Percentiles rank a stretch among this genome's conserved stretches.
Evolutionary conservation across 495 filamentous ascomycete genomes (phyloP).

Genomic region (Lasiosphaeria miniovina): DNA sequence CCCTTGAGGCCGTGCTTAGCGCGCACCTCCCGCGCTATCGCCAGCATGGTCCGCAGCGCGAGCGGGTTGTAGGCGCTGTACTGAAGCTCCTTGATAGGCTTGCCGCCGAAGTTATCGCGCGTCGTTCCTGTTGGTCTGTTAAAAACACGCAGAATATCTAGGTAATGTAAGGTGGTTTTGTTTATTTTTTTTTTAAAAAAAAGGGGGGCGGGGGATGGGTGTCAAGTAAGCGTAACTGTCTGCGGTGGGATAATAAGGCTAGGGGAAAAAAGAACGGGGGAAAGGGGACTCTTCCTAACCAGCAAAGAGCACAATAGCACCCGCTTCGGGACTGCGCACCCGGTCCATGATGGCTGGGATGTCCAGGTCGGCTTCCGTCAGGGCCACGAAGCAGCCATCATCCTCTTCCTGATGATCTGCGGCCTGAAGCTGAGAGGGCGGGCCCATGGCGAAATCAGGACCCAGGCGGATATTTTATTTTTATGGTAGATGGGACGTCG

Average conservation of each 20-base stretch:
- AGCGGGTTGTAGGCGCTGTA: conserved; percentile 81
- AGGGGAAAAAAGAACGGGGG: conserved; percentile 1
- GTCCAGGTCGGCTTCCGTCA: conserved; percentile 65
- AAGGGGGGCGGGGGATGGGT: conserved; percentile 15
- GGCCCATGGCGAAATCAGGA: not conserved
- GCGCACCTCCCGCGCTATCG: conserved; percentile 60
- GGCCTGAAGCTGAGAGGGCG: not conserved
- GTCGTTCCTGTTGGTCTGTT: conserved; percentile 63
- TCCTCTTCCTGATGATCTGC: conserved; percentile 31
- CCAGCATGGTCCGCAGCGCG: conserved; percentile 69
- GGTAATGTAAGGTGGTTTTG: not conserved
- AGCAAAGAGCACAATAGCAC: conserved; percentile 85
- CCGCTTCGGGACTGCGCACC: conserved; percentile 76
- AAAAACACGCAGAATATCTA: not conserved
- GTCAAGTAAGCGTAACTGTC: conserved; percentile 2
- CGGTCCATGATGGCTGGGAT: conserved; percentile 56
- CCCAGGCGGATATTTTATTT: no score
- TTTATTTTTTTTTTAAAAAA: not conserved
- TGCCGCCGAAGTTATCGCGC: conserved; percentile 72
- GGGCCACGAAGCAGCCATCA: conserved; percentile 49
- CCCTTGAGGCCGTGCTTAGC: conserved; percentile 60
- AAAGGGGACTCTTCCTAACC: conserved; percentile 41
- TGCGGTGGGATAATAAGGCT: conserved; percentile 14
- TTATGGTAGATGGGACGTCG: no score
- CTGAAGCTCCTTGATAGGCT: conserved; percentile 70